phyloP scores from a whole-genome alignment of 768 basidiomycete species.

The Kwoniella bestiolae region DNA sequence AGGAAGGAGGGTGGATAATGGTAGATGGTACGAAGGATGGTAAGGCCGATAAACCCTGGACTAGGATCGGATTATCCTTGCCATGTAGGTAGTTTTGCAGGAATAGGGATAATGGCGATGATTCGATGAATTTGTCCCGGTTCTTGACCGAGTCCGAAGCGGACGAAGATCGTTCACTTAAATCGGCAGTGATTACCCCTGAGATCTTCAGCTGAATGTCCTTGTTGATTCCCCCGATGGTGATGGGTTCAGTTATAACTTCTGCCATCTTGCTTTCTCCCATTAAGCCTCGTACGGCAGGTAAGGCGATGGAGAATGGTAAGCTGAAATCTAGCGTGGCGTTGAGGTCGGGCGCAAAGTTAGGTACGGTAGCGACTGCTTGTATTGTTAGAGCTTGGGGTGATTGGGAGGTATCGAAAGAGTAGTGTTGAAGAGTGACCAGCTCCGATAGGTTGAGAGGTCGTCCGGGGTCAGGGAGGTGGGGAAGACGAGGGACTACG shows the following conservation, averaged over 20 bases:
- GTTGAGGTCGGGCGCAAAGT: conserved; percentile 37
- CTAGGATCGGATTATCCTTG: conserved; percentile 46
- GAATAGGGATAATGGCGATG: conserved; percentile 45
- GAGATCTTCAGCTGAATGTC: conserved; percentile 33
- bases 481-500: conserved; percentile 46
- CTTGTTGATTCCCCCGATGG: conserved; percentile 6
- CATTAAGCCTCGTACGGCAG: conserved; percentile 3
- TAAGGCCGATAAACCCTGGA: conserved; percentile 39
- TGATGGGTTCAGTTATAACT: conserved; percentile 49
- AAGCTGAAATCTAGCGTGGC: conserved; percentile 43
- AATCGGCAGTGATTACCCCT: conserved; percentile 40
- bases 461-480: conserved; percentile 44
- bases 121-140: neutral
- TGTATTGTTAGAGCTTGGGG: conserved; percentile 26
- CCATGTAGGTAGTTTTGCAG: conserved; percentile 53
- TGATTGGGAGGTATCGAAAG: conserved; percentile 30
- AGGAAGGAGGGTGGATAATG: conserved; percentile 35
- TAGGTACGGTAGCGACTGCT: conserved; percentile 45
- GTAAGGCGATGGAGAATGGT: conserved; percentile 49
- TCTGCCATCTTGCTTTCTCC: conserved; percentile 47
- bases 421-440: conserved; percentile 46
- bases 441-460: conserved; percentile 47
- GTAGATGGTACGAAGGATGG: conserved; percentile 28
- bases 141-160: too few relatives aligned
- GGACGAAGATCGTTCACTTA: neutral